phyloP scores from a whole-genome alignment of 2,329 filamentous ascomycete species.

The Colletotrichum zoysiae region DNA sequence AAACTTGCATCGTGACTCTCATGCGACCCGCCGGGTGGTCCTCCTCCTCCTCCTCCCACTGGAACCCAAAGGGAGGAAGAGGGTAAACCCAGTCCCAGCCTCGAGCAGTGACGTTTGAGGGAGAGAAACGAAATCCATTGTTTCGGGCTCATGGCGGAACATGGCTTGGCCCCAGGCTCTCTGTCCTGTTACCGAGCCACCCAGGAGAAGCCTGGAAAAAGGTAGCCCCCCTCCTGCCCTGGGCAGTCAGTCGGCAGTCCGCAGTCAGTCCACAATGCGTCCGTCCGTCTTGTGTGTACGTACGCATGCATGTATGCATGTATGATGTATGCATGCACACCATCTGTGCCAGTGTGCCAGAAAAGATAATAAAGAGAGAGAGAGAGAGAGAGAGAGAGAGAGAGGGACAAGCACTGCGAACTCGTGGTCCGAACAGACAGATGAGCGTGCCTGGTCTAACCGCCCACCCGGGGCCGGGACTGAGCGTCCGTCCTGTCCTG shows the following conservation, averaged over 20 bases:
- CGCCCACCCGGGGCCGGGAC: constrained; percentile 20
- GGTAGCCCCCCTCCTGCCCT: constrained; percentile 28
- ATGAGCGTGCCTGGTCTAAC: constrained; percentile 11
- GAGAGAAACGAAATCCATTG: constrained; percentile 6
- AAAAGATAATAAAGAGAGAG: background rate
- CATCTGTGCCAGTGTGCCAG: constrained; percentile 13
- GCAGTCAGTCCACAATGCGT: no score
- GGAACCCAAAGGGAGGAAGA: constrained; percentile 38
- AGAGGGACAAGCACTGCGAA: constrained; percentile 27
- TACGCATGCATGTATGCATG: background rate
- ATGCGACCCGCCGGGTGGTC: constrained; percentile 35
- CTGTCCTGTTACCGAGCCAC: background rate
- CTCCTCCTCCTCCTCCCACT: constrained; percentile 14
- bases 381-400: background rate
- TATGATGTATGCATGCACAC: background rate
- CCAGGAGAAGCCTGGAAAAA: constrained; percentile 13
- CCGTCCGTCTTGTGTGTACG: background rate
- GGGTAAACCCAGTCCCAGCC: background rate
- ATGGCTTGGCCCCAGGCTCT: constrained; percentile 27
- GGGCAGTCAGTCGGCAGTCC: constrained; percentile 23
- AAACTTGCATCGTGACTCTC: constrained; percentile 22
- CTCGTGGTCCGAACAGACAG: constrained; percentile 29
- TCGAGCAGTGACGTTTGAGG: background rate
- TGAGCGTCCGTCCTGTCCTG: constrained; percentile 16
- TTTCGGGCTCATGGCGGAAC: constrained; percentile 23